Base-by-base conservation (phyloP, 2,329 filamentous ascomycete genomes). In the Nemania sp. region DNA sequence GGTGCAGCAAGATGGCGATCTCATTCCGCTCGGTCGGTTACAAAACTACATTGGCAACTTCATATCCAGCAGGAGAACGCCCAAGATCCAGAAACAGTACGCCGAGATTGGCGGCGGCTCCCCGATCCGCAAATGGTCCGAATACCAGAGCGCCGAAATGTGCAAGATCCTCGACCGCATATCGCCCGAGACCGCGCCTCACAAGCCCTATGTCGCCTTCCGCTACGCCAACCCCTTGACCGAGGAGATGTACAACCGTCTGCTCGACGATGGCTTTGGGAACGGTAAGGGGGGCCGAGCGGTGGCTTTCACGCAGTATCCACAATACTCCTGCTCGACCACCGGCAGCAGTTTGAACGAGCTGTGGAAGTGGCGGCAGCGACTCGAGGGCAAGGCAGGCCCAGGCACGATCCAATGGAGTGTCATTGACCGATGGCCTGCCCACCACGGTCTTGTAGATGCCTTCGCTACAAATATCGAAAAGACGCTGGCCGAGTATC, bases 151-250 rank as follows among this genome's bases (percentile, higher is more conserved):
- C 55, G 80, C 81, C 54, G 92, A 97, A 74, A 97, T 97, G 91
- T 99, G 94, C 82, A 97, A 96, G 79, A 83, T 97, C 46, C 80
- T 99, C 46, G 94, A 99, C 79, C 82, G 87, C 64, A 88, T 91
- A 56, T 95, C 89, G 1, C 94, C 94, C 5, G 89, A 96, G 69
- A 96, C 92, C 1, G 94, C 94, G 3, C 94, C 94, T 5, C 94
- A 99, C 71, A 97, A 94, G 72, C 94, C 94, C 7, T 99, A 99
- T 68, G 91, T 97, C 41, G 93, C 94, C 12, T 99, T 99, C 72
- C 89, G 94, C 59, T 99, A 99, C 68, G 93, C 95, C 12, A 81
- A 92, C 57, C 94, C 94, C 1, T 74, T 99, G 68, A 99, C 94
- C 2, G 94, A 97, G 75, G 86, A 96, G 64, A 96, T 92, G 84